Evolutionary conservation across 495 filamentous ascomycete species (phyloP).

Genomic region (Penicillium crystallinum): DNA sequence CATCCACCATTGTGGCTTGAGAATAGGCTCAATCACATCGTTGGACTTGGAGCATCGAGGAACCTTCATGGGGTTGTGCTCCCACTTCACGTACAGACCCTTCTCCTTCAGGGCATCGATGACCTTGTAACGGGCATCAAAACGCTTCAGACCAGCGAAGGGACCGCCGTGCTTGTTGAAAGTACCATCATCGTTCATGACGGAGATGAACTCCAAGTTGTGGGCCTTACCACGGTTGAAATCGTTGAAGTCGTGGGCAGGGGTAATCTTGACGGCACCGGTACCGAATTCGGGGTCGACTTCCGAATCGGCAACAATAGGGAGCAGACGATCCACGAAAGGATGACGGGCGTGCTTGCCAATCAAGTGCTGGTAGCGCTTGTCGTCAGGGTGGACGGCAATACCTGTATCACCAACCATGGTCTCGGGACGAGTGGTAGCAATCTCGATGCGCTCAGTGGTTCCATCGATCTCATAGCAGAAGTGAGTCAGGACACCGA

Average conservation of each 20-base stretch:
- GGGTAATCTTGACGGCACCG: constrained; percentile 75
- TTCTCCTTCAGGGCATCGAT: constrained; percentile 63
- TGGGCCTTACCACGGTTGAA: constrained; percentile 66
- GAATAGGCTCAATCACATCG: constrained; percentile 73
- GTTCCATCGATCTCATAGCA: constrained; percentile 63
- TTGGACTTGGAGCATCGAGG: constrained; percentile 68
- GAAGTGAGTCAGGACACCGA: constrained; percentile 66
- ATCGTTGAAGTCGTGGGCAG: constrained; percentile 75
- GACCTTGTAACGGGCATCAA: constrained; percentile 69
- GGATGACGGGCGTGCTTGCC: constrained; percentile 68
- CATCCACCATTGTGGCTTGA: constrained; percentile 81
- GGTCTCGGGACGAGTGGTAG: constrained; percentile 76
- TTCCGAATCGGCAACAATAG: constrained; percentile 64
- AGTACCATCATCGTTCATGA: constrained; percentile 56
- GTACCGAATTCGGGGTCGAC: constrained; percentile 74
- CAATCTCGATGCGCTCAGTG: constrained; percentile 65
- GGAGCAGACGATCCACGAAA: constrained; percentile 60
- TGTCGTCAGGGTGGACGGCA: constrained; percentile 71
- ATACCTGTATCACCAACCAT: constrained; percentile 76
- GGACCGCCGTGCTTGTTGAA: constrained; percentile 59
- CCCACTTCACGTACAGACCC: constrained; percentile 70
- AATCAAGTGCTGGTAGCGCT: constrained; percentile 57
- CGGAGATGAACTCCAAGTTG: constrained; percentile 49
- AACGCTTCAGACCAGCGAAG: constrained; percentile 66
- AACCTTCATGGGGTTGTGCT: constrained; percentile 76